Percentiles rank a stretch among this genome's conserved stretches.
Conservation (phyloP, 2,329 filamentous ascomycete species). For the Phialophora expanda region DNA sequence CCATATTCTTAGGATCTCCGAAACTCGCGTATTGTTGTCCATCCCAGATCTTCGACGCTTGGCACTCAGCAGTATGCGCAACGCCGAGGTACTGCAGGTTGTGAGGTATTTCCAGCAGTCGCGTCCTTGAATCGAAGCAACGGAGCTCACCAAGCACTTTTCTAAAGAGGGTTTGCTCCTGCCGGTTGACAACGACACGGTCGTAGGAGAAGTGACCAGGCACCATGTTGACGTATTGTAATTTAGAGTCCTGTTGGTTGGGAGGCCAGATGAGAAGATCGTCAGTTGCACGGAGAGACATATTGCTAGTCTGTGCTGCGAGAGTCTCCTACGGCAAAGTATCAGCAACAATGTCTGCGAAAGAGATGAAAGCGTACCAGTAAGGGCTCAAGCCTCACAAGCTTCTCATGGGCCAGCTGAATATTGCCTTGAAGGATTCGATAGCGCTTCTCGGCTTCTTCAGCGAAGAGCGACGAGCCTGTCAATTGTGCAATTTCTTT, state of each 20-base stretch:
- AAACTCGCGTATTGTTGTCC: constrained; percentile 43
- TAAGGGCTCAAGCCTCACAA: constrained; percentile 36
- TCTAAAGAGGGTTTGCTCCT: constrained; percentile 27
- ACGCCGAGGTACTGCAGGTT: constrained; percentile 19
- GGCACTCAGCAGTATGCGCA: constrained; percentile 33
- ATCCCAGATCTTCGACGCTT: constrained; percentile 43
- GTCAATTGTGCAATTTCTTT: constrained; percentile 33
- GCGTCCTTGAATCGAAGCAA: neutral
- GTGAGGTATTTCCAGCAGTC: constrained; percentile 17
- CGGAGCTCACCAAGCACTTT: constrained; percentile 33
- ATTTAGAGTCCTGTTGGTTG: constrained; percentile 19
- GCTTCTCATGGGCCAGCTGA: constrained; percentile 32
- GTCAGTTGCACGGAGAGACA: constrained; percentile 21
- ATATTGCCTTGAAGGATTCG: constrained; percentile 35
- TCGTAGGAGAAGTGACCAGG: constrained; percentile 22
- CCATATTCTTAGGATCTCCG: constrained; percentile 41
- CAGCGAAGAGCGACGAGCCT: constrained; percentile 31
- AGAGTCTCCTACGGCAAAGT: constrained; percentile 26
- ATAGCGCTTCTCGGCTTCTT: constrained; percentile 33
- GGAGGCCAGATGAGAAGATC: constrained; percentile 32
- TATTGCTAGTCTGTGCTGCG: constrained; percentile 20
- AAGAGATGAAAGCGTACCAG: constrained; percentile 25
- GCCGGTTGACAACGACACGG: constrained; percentile 31
- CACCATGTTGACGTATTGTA: constrained; percentile 27
- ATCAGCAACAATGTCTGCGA: constrained; percentile 8